Evolutionary conservation across 306 rosid genomes (phyloP).

Genomic region (Astragalus glycyphyllos): DNA sequence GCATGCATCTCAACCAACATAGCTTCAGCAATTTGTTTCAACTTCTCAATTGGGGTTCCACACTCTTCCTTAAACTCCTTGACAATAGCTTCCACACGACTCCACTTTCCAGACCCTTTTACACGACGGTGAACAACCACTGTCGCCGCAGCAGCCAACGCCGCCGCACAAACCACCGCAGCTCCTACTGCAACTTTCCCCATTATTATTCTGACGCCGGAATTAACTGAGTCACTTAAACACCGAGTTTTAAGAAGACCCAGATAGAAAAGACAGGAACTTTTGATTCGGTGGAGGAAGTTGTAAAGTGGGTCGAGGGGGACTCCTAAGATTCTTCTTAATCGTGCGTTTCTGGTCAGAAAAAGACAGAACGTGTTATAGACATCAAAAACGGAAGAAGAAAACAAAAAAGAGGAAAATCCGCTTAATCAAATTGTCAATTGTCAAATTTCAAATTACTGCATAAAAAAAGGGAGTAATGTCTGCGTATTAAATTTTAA

Average conservation of each 20-base stretch:
- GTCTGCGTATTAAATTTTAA: not conserved
- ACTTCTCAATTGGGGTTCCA: conserved; percentile 70
- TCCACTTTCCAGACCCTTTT: conserved; percentile 67
- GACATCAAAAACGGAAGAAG: too few relatives aligned
- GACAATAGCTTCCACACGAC: conserved; percentile 55
- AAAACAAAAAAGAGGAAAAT: not conserved
- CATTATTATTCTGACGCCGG: conserved; percentile 47
- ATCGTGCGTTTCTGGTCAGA: conserved; percentile 18
- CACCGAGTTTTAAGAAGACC: not conserved
- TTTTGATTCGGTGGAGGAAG: conserved; percentile 23
- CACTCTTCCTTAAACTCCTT: conserved; percentile 74
- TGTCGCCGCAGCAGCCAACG: conserved; percentile 73
- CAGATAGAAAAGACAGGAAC: not conserved
- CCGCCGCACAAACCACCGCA: conserved; percentile 76
- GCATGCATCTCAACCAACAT: conserved; percentile 97
- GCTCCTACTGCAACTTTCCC: conserved; percentile 72
- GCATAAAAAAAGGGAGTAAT: not conserved
- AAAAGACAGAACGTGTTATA: conserved; percentile 3
- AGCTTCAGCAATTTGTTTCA: conserved; percentile 80
- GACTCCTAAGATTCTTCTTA: conserved; percentile 42
- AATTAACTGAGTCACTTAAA: not conserved
- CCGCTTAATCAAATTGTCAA: not conserved
- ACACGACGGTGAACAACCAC: conserved; percentile 60
- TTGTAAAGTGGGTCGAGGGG: conserved; percentile 29
- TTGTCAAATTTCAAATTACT: conserved; percentile 1